These are phyloP conservation scores for Pythium plurisporium DNA, from an alignment of 352 stramenopile genomes.

Conservation along the genomic window DNA sequence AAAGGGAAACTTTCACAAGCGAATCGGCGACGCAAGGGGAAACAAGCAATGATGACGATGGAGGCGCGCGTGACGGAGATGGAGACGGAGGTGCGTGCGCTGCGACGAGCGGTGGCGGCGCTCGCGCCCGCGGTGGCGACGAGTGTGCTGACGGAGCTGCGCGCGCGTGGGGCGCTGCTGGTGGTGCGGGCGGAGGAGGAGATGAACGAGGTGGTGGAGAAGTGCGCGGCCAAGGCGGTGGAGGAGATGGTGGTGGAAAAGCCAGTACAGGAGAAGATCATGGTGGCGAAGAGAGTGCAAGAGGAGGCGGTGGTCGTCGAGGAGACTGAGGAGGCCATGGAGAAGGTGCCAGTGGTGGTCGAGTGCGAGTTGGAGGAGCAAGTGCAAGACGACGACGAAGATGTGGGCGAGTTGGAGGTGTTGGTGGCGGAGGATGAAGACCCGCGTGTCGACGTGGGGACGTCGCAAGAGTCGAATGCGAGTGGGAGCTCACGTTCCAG, in stretches of 20 bases:
- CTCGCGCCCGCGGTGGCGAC: conserved; percentile 5
- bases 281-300: background rate
- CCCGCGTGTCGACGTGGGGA: background rate
- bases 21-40: background rate
- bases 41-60: conserved; percentile 1
- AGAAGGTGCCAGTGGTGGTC: background rate
- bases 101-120: conserved; percentile 1
- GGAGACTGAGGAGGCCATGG: background rate
- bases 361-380: background rate
- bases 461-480: conserved; percentile 15
- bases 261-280: background rate
- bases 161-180: conserved; percentile 7
- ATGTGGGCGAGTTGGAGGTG: background rate
- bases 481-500: too few relatives aligned
- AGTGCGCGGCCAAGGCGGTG: background rate
- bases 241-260: background rate
- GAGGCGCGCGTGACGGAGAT: conserved; percentile 12
- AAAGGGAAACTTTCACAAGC: conserved; percentile 10
- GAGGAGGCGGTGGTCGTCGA: background rate
- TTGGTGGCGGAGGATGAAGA: background rate
- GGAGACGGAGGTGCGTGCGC: conserved; percentile 15
- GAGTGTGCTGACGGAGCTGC: conserved; percentile 8
- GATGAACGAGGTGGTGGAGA: background rate
- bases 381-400: background rate
- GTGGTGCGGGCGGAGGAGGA: conserved; percentile 4